A percentile compares a stretch with the other conserved stretches of the same genome.
These are phyloP conservation scores for Capronia coronata DNA, from an alignment of 2,329 filamentous ascomycete genomes.

Conservation along the genomic window DNA sequence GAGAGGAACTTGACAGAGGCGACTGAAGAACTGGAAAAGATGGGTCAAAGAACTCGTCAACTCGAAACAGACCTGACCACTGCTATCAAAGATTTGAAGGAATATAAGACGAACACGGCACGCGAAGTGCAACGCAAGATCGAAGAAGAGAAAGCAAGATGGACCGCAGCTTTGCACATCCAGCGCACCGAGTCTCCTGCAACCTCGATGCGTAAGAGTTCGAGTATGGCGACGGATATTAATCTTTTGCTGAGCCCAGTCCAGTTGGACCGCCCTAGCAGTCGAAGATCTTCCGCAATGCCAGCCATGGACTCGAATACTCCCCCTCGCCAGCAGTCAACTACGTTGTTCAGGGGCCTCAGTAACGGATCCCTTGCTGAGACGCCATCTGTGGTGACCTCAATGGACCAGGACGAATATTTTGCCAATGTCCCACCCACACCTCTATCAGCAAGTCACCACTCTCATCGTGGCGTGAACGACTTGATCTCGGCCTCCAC, in stretches of 20 bases:
- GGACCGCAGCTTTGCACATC: constrained; percentile 43
- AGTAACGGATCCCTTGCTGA: constrained; percentile 38
- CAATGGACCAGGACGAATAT: constrained; percentile 46
- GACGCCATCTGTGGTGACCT: constrained; percentile 42
- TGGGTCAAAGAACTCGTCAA: constrained; percentile 38
- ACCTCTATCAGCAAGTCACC: constrained; percentile 36
- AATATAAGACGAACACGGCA: constrained; percentile 55
- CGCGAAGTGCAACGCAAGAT: constrained; percentile 52
- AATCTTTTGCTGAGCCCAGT: constrained; percentile 33
- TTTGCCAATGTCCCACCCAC: constrained; percentile 34
- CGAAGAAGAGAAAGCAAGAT: constrained; percentile 59
- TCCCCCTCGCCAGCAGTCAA: constrained; percentile 45
- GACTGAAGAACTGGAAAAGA: constrained; percentile 52
- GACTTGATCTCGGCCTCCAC: constrained; percentile 88
- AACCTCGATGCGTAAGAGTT: constrained; percentile 35
- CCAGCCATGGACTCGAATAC: constrained; percentile 34
- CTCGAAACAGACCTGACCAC: constrained; percentile 59
- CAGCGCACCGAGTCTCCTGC: constrained; percentile 39
- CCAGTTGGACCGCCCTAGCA: constrained; percentile 33
- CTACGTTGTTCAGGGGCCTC: constrained; percentile 34
- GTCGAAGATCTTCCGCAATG: constrained; percentile 39
- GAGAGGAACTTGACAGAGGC: constrained; percentile 56
- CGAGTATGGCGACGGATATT: constrained; percentile 33
- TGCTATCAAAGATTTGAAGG: constrained; percentile 49
- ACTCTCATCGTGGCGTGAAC: constrained; percentile 56